Conservation (phyloP, 1,284 basidiomycete genomes). For the Tylopilus orsonianus region DNA sequence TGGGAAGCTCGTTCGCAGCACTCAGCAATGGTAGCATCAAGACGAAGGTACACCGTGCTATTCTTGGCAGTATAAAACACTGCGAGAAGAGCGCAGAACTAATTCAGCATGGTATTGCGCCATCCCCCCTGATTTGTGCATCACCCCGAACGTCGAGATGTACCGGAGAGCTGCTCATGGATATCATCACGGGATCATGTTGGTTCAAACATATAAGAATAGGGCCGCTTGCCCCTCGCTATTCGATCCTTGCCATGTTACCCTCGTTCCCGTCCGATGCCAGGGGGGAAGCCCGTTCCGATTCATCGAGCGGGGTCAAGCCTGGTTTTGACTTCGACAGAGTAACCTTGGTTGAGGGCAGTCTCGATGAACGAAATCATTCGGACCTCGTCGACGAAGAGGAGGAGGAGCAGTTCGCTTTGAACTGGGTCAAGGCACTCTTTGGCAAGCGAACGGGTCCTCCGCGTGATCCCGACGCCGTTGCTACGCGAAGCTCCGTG, state of each 20-base stretch:
- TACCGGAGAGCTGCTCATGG: not conserved
- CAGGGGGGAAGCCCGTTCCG: not conserved
- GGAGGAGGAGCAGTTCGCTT: conserved; percentile 1
- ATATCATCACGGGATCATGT: too few species aligned
- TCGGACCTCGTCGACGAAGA: conserved; percentile 8
- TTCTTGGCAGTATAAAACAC: too few species aligned
- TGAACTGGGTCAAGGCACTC: not conserved
- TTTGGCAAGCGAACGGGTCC: not conserved
- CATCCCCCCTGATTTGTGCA: not conserved
- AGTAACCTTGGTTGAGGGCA: not conserved
- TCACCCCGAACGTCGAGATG: not conserved
- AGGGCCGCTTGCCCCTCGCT: not conserved
- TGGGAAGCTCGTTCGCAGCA: too few species aligned
- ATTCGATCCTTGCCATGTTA: not conserved
- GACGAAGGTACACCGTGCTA: too few species aligned
- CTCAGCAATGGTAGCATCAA: too few species aligned
- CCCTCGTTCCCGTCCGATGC: not conserved
- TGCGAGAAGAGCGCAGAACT: too few species aligned
- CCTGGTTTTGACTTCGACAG: not conserved
- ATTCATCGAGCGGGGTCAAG: not conserved
- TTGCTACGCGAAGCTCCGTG: conserved; percentile 44
- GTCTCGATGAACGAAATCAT: not conserved
- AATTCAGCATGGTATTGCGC: not conserved
- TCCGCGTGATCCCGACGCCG: not conserved
- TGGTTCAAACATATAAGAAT: too few species aligned